Evolutionary conservation across 176 grass and related monocot species (phyloP), one percentile per base, ranked within the genome.

Genomic region (Hyparrhenia diplandra): DNA sequence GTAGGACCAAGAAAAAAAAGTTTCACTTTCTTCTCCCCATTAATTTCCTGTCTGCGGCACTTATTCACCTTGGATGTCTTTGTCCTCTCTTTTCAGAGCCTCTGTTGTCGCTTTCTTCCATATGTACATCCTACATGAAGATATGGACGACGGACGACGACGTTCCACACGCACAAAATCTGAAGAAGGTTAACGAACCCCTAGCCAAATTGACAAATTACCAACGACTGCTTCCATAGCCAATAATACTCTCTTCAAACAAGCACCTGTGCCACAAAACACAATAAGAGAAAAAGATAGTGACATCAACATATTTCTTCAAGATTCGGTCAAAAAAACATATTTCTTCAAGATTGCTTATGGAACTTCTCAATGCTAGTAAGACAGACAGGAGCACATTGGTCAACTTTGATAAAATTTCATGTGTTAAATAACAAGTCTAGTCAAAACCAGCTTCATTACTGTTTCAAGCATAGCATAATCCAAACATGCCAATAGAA

Each of bases 71-170:
- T 65, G 59, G 71, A 73, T 83, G 74, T 71, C 72, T 83, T 57
- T 88, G 47, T 13, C 69, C 36, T 82, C 82, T 82, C 78, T 75
- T n/a, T 83, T 92, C 80, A 24, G 46, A 63, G 47, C 31, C 31
- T 49, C 70, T 89, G 61, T 64, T 80, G 74, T 77, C 83, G 67
- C 64, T 89, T 85, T 85, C 78, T 85, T 85, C 82, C 82, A 85
- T 85, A 89, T 89, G 69, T 89, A 89, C 87, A 89, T 70, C 84
- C 68, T 74, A 67, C 67, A 80, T 75, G 69, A 85, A 68, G 82
- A 91, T 74, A 91, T 82, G 78, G 82, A 83, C 27, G 52, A 78
- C 11, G 70, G 77, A 80, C 80, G n/a, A n/a, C n/a, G 75, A 84
- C 57, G 28, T 76, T 71, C 71, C 21, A 13, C 67, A 62, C 29